These are phyloP conservation scores for Phytophthora tentaculata DNA, from an alignment of 352 stramenopile species.

Conservation along the genomic window DNA sequence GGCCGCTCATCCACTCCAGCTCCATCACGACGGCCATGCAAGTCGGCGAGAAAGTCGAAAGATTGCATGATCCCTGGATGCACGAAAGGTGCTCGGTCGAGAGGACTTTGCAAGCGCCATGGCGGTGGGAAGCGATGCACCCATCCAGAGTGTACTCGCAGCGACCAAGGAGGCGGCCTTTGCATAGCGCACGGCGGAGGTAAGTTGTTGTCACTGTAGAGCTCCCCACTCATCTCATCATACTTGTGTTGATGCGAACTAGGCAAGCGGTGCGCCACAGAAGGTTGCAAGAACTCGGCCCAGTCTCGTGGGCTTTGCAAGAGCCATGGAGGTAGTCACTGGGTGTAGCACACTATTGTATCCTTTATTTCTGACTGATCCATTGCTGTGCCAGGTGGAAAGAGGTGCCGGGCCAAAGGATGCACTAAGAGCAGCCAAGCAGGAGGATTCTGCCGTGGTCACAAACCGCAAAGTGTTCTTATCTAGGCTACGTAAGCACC, in stretches of 20 bases:
- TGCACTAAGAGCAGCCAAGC: slow-evolving; percentile 80
- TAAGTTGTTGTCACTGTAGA: slow-evolving; percentile 14
- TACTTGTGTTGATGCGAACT: slow-evolving; percentile 2
- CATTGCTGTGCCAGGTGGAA: slow-evolving; percentile 50
- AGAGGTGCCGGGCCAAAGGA: slow-evolving; percentile 57
- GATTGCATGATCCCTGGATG: slow-evolving; percentile 74
- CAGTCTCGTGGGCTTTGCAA: slow-evolving; percentile 88
- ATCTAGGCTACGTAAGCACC: slow-evolving; percentile 4
- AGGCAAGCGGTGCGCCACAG: slow-evolving; percentile 72
- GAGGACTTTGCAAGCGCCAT: slow-evolving; percentile 86
- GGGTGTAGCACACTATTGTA: not conserved
- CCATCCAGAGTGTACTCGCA: slow-evolving; percentile 56
- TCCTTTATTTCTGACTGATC: slow-evolving; percentile 5
- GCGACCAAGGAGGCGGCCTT: slow-evolving; percentile 85
- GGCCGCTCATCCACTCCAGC: slow-evolving; percentile 20
- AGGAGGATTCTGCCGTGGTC: slow-evolving; percentile 69
- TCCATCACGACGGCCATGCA: slow-evolving; percentile 24
- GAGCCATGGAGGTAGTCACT: slow-evolving; percentile 76
- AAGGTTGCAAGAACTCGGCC: slow-evolving; percentile 80
- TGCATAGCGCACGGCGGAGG: slow-evolving; percentile 86
- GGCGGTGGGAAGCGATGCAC: slow-evolving; percentile 84
- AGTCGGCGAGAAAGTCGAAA: slow-evolving; percentile 69
- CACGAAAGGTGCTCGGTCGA: slow-evolving; percentile 77
- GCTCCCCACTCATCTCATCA: too few species aligned
- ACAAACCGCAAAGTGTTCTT: slow-evolving; percentile 31